Conservation (phyloP, 257 asterid species). For the Rubia yunnanensis region DNA sequence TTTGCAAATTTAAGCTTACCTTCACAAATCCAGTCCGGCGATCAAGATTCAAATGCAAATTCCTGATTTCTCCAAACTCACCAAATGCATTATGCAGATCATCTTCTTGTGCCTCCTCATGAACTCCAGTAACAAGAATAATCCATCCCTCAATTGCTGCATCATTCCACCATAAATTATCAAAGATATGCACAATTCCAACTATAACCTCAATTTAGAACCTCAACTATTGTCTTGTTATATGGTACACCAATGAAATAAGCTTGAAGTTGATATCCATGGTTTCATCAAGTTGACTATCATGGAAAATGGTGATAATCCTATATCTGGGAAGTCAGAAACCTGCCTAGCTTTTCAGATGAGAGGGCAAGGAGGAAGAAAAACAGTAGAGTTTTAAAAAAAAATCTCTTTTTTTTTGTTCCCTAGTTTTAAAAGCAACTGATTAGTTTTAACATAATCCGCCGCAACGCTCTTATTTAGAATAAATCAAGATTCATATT, state of each 20-base stretch:
- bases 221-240: not conserved
- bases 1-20: constrained; percentile 28
- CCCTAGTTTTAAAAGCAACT: not conserved
- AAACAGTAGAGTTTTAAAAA: not conserved
- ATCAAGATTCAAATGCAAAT: constrained; percentile 90
- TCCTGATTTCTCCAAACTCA: constrained; percentile 85
- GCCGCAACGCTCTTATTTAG: not conserved
- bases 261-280: not conserved
- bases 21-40: constrained; percentile 98
- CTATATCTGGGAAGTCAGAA: too few relatives aligned
- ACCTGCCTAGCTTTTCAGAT: not conserved
- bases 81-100: constrained; percentile 73
- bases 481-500: not conserved
- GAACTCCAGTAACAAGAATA: constrained; percentile 85
- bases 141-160: constrained; percentile 99
- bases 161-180: constrained; percentile 21
- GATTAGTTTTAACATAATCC: not conserved
- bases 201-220: not conserved
- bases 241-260: not conserved
- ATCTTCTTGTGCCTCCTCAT: constrained; percentile 98
- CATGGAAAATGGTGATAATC: not conserved
- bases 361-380: too few relatives aligned
- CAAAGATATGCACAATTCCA: not conserved
- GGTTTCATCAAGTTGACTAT: not conserved
- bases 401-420: too few relatives aligned